Base-by-base conservation (phyloP, 148 eudicot genomes). In the Vaccinium darrowii region DNA sequence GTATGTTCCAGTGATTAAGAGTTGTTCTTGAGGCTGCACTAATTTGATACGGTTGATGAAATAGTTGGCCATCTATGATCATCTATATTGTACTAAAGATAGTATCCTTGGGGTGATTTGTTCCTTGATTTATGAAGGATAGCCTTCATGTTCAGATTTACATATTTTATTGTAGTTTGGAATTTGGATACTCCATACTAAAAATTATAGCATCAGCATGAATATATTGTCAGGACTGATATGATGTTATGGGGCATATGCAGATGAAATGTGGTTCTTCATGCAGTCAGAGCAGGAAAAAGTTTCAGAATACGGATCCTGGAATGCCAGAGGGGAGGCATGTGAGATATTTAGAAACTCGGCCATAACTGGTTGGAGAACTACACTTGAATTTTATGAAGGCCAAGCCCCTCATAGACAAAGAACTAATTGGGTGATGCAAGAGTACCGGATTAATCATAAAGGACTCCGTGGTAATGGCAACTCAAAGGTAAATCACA, bases 391-490 rank as follows among this genome's bases (percentile, higher is more conserved):
- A 84, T 93, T 79, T 86, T 83, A 87, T 85, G 87, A 87, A 84
- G 92, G 92, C 27, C 86, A 21, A 52, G 85, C 83, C 74, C 89
- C 88, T 85, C 7, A 78, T 49, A 88, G 79, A 25, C 85, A 76
- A 69, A 85, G 49, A 88, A 92, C 94, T 54, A 83, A 87, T 84
- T 93, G 92, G 92, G 51, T 92, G 78, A 92, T 92, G 93, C 96
- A 91, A 85, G 92, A 92, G 89, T 93, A 91, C 84, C 82, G 57
- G 80, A 83, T 90, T 74, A 79, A 88, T 43, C 82, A 8, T 4
- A 84, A 84, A 9, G 90, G 83, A 63, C 30, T 62, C 57, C 13
- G 0, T 49, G 51, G 23, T 57, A 72, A 62, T 53, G 62, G 50
- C 71, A 86, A 82, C 65, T 49, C 53, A 80, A 88, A 89, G 94